Base-by-base conservation (phyloP, 228 moss, liverwort and hornwort species). In the Sphagnum magellanicum region DNA sequence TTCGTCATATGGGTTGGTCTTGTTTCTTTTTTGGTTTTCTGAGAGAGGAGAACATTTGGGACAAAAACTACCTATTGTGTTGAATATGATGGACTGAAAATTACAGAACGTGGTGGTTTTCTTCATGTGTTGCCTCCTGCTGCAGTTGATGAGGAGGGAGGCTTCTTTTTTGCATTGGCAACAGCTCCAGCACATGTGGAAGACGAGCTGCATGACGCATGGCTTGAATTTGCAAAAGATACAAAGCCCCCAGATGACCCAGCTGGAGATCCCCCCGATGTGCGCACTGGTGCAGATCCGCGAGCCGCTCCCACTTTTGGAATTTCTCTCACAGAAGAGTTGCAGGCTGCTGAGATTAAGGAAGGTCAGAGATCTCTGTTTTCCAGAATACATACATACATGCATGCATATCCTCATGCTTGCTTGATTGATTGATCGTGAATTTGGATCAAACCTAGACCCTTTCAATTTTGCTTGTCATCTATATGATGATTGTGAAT, bases 111-210 rank as follows among this genome's bases (percentile, higher is more conserved):
- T 13, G 49, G 47, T 13, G 64, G 63, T 17, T 4, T 8, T 46
- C 17, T 8, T 46, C 6, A 5, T 64, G 49, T 47, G 48, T 11
- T 11, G 10, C 49, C 48, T 49, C 13, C 64, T 64, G 10, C 49
- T 64, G 62, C 87, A 97, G 98, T 91, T 73, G 98, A 32, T 32
- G 32, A 98, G 67, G 98, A 98, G 9, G 98, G 94, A 67, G 98
- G 98, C 8, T 98, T 98, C 77, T 98, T 98, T 76, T 98, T 98
- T 65, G 89, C 98, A 13, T 82, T 98, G 72, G 98, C 94, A 73
- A 98, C 98, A 49, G 98, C 98, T 11, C 98, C 98, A 50, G 98
- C 98, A 10, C 98, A 98, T 74, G 98, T 98, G 16, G 98, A 98
- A 79, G 98, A 98, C 71, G 92, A 81, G 60, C 79, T 98, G 55